These are phyloP conservation scores for Ceriops decandra DNA, from an alignment of 345 rosid genomes.

Conservation along the genomic window DNA sequence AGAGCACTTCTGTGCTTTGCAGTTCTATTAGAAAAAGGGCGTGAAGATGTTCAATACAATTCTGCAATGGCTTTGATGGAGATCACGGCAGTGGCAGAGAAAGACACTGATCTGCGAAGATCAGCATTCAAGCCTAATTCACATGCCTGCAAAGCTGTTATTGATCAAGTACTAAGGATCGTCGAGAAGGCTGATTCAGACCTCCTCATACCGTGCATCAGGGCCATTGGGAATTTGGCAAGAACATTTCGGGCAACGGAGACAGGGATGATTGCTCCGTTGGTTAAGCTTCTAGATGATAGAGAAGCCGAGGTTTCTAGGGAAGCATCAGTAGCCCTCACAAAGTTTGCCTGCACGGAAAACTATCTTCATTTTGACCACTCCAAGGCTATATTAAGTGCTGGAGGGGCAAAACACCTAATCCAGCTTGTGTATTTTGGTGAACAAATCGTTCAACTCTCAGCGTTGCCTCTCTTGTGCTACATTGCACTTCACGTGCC, in stretches of 20 bases:
- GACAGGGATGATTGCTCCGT: conserved; percentile 70
- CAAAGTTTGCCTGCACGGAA: conserved; percentile 70
- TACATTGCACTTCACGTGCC: conserved; percentile 77
- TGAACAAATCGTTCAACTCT: conserved; percentile 55
- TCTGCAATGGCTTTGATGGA: conserved; percentile 96
- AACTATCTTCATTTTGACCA: conserved; percentile 78
- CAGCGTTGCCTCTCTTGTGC: conserved; percentile 59
- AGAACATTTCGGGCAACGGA: conserved; percentile 85
- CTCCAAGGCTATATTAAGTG: conserved; percentile 66
- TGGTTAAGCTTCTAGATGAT: conserved; percentile 76
- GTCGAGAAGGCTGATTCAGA: conserved; percentile 64
- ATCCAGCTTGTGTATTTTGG: conserved; percentile 80
- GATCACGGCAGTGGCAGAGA: conserved; percentile 81
- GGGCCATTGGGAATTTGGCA: conserved; percentile 78
- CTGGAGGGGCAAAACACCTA: conserved; percentile 74
- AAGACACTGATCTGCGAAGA: conserved; percentile 71
- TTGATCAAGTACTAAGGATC: conserved; percentile 65
- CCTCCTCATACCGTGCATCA: conserved; percentile 70
- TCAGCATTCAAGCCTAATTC: conserved; percentile 92
- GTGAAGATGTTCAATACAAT: conserved; percentile 57
- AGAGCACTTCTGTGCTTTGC: conserved; percentile 94
- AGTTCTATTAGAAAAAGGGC: conserved; percentile 71
- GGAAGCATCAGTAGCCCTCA: conserved; percentile 64
- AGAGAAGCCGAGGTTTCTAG: conserved; percentile 61
- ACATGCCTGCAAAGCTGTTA: conserved; percentile 76